Conservation (phyloP, 139 green algal species). For the Volvox africanus region DNA sequence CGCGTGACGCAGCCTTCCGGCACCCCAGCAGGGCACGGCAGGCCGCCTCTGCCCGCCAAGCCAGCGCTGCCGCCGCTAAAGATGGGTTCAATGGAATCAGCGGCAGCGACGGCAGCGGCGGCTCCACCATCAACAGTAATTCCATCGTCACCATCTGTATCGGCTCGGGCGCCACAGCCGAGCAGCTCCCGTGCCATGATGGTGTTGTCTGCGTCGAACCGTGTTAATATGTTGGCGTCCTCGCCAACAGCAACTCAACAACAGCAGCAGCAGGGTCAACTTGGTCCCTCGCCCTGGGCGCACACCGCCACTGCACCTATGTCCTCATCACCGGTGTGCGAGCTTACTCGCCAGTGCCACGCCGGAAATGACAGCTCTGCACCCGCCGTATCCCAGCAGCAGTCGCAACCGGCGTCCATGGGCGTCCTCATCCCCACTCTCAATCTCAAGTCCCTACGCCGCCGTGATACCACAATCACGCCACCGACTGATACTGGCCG, state of each 20-base stretch:
- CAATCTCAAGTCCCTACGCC: constrained; percentile 35
- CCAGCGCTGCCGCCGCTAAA: background rate
- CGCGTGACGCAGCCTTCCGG: background rate
- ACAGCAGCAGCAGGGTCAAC: background rate
- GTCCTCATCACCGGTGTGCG: background rate
- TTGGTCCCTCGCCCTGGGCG: background rate
- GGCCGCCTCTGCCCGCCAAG: background rate
- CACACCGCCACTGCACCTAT: background rate
- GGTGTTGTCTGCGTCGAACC: constrained; percentile 37
- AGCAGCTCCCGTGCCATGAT: constrained; percentile 36
- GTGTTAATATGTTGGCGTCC: background rate
- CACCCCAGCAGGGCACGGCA: background rate
- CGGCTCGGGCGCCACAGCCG: background rate
- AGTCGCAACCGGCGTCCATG: background rate
- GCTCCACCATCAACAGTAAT: background rate
- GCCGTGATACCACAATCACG: background rate
- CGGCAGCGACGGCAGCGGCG: background rate
- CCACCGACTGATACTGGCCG: constrained; percentile 28
- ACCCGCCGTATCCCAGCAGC: background rate
- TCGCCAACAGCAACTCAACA: background rate
- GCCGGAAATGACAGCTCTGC: background rate
- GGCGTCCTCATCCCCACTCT: constrained; percentile 1
- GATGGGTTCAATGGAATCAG: background rate
- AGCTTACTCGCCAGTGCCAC: constrained; percentile 6
- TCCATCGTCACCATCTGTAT: background rate